Evolutionary conservation across 129 eudicot genomes (phyloP).

Genomic region (Flaveria trinervia): DNA sequence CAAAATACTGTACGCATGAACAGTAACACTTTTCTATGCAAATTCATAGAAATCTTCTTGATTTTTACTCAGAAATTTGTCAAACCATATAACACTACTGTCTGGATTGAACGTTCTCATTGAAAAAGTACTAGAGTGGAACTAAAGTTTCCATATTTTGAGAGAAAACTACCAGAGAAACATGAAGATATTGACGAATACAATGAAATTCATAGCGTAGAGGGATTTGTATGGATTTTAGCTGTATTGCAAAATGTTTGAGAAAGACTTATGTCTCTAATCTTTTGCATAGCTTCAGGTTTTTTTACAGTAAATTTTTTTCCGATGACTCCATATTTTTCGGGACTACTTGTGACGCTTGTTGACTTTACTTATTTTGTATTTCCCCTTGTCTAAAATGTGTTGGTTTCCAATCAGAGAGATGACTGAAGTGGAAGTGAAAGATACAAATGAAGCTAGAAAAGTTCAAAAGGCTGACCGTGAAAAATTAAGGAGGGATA

Average conservation of each 20-base stretch:
- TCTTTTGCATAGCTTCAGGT: background rate
- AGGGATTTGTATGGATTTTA: background rate
- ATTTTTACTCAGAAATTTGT: background rate
- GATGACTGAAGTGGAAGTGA: slow-evolving; percentile 41
- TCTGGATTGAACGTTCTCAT: too few relatives aligned
- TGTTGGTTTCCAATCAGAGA: slow-evolving; percentile 35
- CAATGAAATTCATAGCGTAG: background rate
- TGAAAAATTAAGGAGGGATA: slow-evolving; percentile 64
- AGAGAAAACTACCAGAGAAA: background rate
- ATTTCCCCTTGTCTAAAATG: background rate
- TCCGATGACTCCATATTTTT: background rate
- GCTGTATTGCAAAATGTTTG: background rate
- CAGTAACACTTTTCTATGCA: background rate
- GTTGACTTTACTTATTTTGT: background rate
- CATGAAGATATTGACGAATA: background rate
- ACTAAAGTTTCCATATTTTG: background rate
- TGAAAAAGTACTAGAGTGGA: too few relatives aligned
- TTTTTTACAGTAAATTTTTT: too few relatives aligned
- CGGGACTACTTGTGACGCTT: background rate
- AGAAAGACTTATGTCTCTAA: background rate
- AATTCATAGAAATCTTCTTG: background rate
- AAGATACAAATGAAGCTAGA: slow-evolving; percentile 46
- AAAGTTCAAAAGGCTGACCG: slow-evolving; percentile 65
- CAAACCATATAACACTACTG: background rate
- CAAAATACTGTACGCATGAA: background rate